phyloP scores from a whole-genome alignment of 345 rosid genomes.

The Gynandropsis gynandra region DNA sequence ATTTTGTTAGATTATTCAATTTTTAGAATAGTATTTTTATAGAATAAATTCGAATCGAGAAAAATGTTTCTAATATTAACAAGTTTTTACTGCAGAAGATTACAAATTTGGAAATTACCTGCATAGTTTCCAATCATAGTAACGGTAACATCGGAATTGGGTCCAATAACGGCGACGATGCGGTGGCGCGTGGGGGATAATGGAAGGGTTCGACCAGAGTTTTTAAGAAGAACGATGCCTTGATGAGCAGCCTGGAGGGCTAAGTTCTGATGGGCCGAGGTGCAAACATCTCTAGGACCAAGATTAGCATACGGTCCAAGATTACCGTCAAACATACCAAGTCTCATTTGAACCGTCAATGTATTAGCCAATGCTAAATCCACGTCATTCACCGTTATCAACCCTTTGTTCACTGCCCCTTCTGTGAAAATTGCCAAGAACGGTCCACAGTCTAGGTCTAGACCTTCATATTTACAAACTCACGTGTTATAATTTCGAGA shows the following conservation, averaged over 20 bases:
- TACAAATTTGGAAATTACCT: slow-evolving; percentile 28
- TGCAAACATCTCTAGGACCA: slow-evolving; percentile 78
- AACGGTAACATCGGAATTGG: slow-evolving; percentile 76
- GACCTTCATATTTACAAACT: slow-evolving; percentile 30
- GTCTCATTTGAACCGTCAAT: slow-evolving; percentile 82
- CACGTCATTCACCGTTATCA: slow-evolving; percentile 43
- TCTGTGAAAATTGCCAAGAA: slow-evolving; percentile 64
- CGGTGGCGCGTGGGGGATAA: slow-evolving; percentile 49
- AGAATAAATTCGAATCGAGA: too few relatives aligned
- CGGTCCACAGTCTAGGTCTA: slow-evolving; percentile 93
- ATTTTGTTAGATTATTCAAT: too few relatives aligned
- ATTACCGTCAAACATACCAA: slow-evolving; percentile 88
- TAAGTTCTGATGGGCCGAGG: slow-evolving; percentile 50
- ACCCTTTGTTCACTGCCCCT: slow-evolving; percentile 46
- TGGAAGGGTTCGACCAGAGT: slow-evolving; percentile 42
- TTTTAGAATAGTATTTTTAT: too few relatives aligned
- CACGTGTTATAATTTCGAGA: not conserved
- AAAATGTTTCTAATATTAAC: too few relatives aligned
- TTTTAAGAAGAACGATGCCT: slow-evolving; percentile 77
- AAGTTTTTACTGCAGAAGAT: too few relatives aligned
- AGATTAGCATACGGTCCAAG: slow-evolving; percentile 64
- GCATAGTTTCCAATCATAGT: slow-evolving; percentile 99
- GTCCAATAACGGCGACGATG: slow-evolving; percentile 79
- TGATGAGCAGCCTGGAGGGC: slow-evolving; percentile 88
- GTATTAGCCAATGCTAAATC: slow-evolving; percentile 72